Evolutionary conservation across 805 yeast species (phyloP), one percentile per base, ranked within the genome.

Genomic region (Brettanomyces bruxellensis): DNA sequence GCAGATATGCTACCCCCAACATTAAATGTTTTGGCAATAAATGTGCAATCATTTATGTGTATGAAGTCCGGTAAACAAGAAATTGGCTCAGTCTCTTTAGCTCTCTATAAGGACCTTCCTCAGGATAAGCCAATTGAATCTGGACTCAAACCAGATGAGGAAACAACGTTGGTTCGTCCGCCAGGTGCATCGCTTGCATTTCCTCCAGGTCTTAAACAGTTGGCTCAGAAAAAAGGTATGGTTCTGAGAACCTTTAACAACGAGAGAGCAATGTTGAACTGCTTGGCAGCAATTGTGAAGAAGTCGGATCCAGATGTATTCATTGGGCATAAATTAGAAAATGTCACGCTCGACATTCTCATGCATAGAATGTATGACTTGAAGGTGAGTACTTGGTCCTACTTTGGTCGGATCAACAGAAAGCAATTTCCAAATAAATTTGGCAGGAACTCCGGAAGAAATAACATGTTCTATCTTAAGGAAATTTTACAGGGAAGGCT

Each of bases 241-340:
- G 67, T 64, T 42, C 61, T 85, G 30, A 72, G 82, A 52, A 61
- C 76, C 7, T 84, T 86, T 56, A 82, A 81, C 30, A 82, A 76
- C 52, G 98, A 93, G 57, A 79, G 78, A 49, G 76, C 86, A 0
- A 62, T 93, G 57, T 70, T 93, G 42, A 79, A 79, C 49, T 83
- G 86, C 61, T 75, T 93, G 43, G 72, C 89, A 45, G 91, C 86
- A 0, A 63, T 79, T 58, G 66, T 91, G 41, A 83, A 80, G 54
- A 67, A 67, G 38, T 68, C 75, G n/a, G 99, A 93, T 63, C 97
- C 98, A 0, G 99, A 93, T 68, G 83, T 89, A 2, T 76, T 88
- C 45, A 61, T 91, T 37, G 99, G 99, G 30, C 98, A 93, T 61
- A 73, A 83, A 52, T 67, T 93, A 49, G 96, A 91, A 52, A 78